phyloP scores from a whole-genome alignment of 192 early-diverging fungal genomes.

The Podila horticola region DNA sequence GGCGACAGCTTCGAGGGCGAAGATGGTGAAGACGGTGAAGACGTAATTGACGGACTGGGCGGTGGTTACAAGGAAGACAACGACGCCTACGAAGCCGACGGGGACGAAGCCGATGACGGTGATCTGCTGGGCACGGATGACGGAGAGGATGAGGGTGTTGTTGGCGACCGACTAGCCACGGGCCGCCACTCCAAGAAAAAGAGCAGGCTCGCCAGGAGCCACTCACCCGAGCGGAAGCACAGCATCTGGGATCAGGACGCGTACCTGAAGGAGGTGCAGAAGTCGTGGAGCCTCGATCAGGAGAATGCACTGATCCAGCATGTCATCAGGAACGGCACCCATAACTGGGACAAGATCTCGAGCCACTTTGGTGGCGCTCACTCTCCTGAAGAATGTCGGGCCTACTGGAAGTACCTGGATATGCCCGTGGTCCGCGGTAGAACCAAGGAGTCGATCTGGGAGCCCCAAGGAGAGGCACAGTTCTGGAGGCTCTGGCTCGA shows the following conservation, averaged over 20 bases:
- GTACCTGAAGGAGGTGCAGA: slow-evolving; percentile 1
- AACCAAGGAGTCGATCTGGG: slow-evolving; percentile 4
- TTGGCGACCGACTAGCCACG: not conserved
- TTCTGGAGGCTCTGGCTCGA: slow-evolving; percentile 45
- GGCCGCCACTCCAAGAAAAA: slow-evolving; percentile 8
- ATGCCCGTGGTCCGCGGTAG: slow-evolving; percentile 24
- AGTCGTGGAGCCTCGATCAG: slow-evolving; percentile 17
- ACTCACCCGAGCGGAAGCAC: not conserved
- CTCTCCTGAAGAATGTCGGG: slow-evolving; percentile 33
- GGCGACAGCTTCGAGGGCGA: not conserved
- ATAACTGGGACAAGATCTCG: slow-evolving; percentile 24
- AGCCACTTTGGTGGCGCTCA: slow-evolving; percentile 7
- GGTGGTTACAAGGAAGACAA: not conserved
- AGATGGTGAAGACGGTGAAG: not conserved
- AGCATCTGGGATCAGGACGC: slow-evolving; percentile 19
- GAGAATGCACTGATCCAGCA: slow-evolving; percentile 39
- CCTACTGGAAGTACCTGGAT: slow-evolving; percentile 43
- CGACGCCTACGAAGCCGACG: not conserved
- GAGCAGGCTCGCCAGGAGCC: not conserved
- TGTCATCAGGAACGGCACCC: slow-evolving; percentile 34
- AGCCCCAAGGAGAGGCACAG: slow-evolving; percentile 8
- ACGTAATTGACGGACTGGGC: not conserved
- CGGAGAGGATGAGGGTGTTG: slow-evolving; percentile 3
- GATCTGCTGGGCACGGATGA: slow-evolving; percentile 2
- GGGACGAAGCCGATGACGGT: slow-evolving; percentile 13